Conservation (phyloP, 768 basidiomycete species). For the Auricularia auricula-judae region DNA sequence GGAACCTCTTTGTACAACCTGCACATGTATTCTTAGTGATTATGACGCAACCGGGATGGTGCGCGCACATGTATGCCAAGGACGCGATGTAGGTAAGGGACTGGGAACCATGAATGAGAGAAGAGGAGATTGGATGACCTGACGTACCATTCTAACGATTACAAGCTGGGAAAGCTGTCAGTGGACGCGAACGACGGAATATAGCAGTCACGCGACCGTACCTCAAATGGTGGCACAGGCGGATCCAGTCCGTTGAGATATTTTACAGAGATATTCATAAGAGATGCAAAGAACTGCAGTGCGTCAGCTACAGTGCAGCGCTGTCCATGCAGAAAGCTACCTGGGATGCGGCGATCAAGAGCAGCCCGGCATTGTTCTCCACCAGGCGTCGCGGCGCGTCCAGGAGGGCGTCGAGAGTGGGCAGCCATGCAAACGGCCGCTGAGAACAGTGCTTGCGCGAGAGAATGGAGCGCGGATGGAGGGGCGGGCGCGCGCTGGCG, state of each 20-base stretch:
- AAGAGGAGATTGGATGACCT: background rate
- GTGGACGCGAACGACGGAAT: background rate
- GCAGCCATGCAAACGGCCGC: background rate
- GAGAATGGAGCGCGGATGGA: background rate
- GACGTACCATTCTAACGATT: conserved; percentile 44
- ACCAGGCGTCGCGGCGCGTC: background rate
- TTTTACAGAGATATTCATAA: conserved; percentile 57
- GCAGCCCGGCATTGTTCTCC: conserved; percentile 41
- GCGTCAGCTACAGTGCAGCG: background rate
- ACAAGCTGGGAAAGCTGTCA: conserved; percentile 30
- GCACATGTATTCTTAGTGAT: conserved; percentile 1
- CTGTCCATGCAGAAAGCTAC: conserved; percentile 27
- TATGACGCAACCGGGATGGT: background rate
- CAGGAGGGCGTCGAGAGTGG: background rate
- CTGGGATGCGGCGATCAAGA: conserved; percentile 46
- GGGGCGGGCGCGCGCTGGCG: background rate
- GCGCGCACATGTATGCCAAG: conserved; percentile 35
- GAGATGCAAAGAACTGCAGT: conserved; percentile 15
- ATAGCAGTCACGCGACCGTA: conserved; percentile 15
- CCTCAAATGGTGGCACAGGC: conserved; percentile 49
- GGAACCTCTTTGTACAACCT: conserved; percentile 32
- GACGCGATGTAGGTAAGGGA: conserved; percentile 42
- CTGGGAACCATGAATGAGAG: conserved; percentile 18
- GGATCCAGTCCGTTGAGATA: conserved; percentile 43
- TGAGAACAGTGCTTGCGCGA: background rate